phyloP scores from a whole-genome alignment of 1,284 basidiomycete genomes.

The Pseudozyma hubeiensis region DNA sequence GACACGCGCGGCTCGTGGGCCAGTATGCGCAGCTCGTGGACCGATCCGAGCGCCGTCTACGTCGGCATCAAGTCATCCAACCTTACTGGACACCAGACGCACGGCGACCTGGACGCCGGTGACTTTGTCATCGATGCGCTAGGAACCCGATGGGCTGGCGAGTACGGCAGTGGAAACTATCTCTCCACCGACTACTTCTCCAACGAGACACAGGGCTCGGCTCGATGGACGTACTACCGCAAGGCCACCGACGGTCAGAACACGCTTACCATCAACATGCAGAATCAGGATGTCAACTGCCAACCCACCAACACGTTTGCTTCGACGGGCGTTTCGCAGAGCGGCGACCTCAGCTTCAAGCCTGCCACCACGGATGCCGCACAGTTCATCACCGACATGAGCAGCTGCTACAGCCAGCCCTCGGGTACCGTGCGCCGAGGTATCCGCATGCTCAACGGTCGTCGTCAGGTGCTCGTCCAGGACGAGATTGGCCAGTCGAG shows the following conservation, averaged over 20 bases:
- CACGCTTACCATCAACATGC: slow-evolving; percentile 81
- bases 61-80: slow-evolving; percentile 88
- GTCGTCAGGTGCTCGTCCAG: slow-evolving; percentile 83
- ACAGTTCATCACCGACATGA: slow-evolving; percentile 84
- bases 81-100: slow-evolving; percentile 80
- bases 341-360: slow-evolving; percentile 75
- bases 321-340: slow-evolving; percentile 78
- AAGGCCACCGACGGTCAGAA: slow-evolving; percentile 98
- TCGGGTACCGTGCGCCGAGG: slow-evolving; percentile 81
- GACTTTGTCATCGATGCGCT: slow-evolving; percentile 96
- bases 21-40: slow-evolving; percentile 91
- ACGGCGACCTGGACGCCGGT: slow-evolving; percentile 91
- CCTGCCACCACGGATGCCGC: slow-evolving; percentile 80
- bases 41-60: slow-evolving; percentile 83
- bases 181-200: slow-evolving; percentile 70
- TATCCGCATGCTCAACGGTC: slow-evolving; percentile 84
- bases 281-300: slow-evolving; percentile 84
- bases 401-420: slow-evolving; percentile 79
- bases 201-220: slow-evolving; percentile 51
- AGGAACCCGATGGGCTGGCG: slow-evolving; percentile 94
- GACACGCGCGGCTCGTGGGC: slow-evolving; percentile 79
- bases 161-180: slow-evolving; percentile 91
- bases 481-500: slow-evolving; percentile 68
- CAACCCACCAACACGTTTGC: slow-evolving; percentile 75
- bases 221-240: slow-evolving; percentile 75